phyloP scores from a whole-genome alignment of 2,329 filamentous ascomycete species.

The Alternaria alternata region DNA sequence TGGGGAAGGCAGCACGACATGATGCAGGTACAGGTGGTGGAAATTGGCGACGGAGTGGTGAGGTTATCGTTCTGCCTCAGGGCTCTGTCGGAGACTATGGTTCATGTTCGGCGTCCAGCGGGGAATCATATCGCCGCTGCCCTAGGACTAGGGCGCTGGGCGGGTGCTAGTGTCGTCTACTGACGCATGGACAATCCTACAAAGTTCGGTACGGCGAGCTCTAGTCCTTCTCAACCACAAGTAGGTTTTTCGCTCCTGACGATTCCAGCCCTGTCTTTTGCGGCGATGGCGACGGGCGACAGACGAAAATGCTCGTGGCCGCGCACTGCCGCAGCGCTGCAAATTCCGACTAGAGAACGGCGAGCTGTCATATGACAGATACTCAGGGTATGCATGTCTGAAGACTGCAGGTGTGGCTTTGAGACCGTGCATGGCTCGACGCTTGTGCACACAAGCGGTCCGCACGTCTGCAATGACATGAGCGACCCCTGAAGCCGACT shows the following conservation, averaged over 20 bases:
- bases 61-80: background rate
- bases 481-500: constrained; percentile 19
- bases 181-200: constrained; percentile 9
- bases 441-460: constrained; percentile 13
- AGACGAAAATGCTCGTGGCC: background rate
- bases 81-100: background rate
- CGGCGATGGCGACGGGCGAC: background rate
- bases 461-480: constrained; percentile 16
- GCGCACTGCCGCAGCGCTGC: background rate
- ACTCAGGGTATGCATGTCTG: constrained; percentile 20
- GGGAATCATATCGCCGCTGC: background rate
- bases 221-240: constrained; percentile 13
- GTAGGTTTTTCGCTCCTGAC: background rate
- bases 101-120: background rate
- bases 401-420: constrained; percentile 12
- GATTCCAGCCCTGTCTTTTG: background rate
- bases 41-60: constrained; percentile 7
- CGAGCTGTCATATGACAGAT: background rate
- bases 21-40: constrained; percentile 8
- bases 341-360: background rate
- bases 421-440: constrained; percentile 4
- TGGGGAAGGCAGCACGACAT: constrained; percentile 9
- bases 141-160: background rate
- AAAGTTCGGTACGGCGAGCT: constrained; percentile 15
- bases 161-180: constrained; percentile 8